A percentile compares a stretch with the other conserved stretches of the same genome.
Evolutionary conservation across 345 rosid genomes (phyloP).

Genomic region (Melaleuca alternifolia): DNA sequence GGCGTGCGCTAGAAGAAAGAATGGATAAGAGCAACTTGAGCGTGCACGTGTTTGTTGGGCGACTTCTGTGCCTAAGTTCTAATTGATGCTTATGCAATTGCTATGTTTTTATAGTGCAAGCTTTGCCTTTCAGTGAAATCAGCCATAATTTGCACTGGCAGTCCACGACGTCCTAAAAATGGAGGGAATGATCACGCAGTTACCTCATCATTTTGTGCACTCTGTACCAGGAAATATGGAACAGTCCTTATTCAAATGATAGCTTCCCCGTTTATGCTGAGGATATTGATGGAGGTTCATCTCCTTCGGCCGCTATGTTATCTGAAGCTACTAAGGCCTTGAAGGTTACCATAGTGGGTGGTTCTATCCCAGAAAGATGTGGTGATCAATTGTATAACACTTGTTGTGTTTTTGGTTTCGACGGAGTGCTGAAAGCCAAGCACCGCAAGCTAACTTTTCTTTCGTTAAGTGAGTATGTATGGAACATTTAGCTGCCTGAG

Average conservation of each 20-base stretch:
- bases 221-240: slow-evolving; percentile 78
- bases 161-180: background rate
- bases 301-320: slow-evolving; percentile 81
- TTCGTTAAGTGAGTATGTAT: background rate
- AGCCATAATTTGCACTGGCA: background rate
- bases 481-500: background rate
- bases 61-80: background rate
- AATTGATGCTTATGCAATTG: background rate
- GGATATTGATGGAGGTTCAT: slow-evolving; percentile 65
- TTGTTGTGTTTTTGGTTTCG: slow-evolving; percentile 69
- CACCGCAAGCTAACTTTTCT: slow-evolving; percentile 59
- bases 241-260: slow-evolving; percentile 78
- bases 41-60: fast-evolving
- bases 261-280: slow-evolving; percentile 88
- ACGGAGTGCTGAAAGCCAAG: slow-evolving; percentile 74
- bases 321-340: slow-evolving; percentile 58
- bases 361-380: slow-evolving; percentile 70
- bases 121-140: background rate
- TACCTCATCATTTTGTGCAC: background rate
- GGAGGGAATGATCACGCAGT: background rate
- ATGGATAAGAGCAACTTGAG: background rate
- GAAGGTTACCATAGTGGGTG: slow-evolving; percentile 75
- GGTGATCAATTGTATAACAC: slow-evolving; percentile 71
- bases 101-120: background rate
- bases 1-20: background rate